Conservation (phyloP, 192 early-diverging fungal species). For the Coemansia sp. region DNA sequence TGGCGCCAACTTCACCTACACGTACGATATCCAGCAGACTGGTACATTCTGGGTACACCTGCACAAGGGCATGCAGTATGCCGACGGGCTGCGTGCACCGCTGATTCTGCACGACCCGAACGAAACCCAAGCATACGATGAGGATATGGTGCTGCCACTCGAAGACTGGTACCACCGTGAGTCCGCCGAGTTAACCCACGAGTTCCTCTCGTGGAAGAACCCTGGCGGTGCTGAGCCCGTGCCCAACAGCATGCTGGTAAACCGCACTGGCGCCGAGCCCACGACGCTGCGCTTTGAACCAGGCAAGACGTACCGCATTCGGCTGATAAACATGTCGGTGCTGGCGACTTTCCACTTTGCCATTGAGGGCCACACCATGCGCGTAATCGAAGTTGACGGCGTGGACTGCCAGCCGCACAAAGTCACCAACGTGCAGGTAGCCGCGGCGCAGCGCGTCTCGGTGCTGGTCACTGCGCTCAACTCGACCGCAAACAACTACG, state of each 20-base stretch:
- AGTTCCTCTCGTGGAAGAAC: constrained; percentile 38
- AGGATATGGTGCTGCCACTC: constrained; percentile 55
- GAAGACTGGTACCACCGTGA: constrained; percentile 63
- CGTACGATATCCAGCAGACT: constrained; percentile 45
- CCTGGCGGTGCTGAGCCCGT: constrained; percentile 46
- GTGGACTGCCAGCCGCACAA: constrained; percentile 50
- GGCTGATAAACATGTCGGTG: constrained; percentile 68
- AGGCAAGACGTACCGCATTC: constrained; percentile 73
- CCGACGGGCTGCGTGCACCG: constrained; percentile 71
- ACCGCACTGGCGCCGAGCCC: constrained; percentile 49
- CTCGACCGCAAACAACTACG: constrained; percentile 54
- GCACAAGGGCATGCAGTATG: constrained; percentile 63
- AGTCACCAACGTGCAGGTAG: constrained; percentile 55
- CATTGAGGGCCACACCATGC: constrained; percentile 68
- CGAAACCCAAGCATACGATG: constrained; percentile 53
- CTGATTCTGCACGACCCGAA: constrained; percentile 55
- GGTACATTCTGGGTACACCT: constrained; percentile 81
- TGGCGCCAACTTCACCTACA: constrained; percentile 59
- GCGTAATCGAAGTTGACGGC: constrained; percentile 75
- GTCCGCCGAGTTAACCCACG: constrained; percentile 21
- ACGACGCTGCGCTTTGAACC: constrained; percentile 57
- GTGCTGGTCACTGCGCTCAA: constrained; percentile 67
- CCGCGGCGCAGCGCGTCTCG: constrained; percentile 71
- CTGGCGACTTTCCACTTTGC: constrained; percentile 67
- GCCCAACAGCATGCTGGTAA: constrained; percentile 15